Conservation (phyloP, 139 green algal genomes). For the Diplosphaera chodatii region DNA sequence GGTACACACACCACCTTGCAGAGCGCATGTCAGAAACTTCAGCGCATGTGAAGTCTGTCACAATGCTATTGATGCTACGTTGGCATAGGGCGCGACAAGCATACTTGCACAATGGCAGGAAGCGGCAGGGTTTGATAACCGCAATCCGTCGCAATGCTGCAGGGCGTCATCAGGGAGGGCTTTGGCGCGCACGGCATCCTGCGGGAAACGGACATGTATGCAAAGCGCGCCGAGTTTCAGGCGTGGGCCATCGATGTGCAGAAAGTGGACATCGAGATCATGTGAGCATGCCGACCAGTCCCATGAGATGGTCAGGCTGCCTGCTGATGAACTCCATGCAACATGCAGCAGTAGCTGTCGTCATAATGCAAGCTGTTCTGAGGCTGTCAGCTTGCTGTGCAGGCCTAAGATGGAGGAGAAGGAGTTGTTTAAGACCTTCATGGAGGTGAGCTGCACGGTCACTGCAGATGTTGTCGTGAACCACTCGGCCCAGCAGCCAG, state of each 20-base stretch:
- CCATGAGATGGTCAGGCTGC: no score
- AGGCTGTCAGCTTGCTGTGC: neutral
- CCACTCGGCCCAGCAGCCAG: neutral
- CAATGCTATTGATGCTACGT: no score
- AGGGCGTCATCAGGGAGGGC: slow-evolving; percentile 22
- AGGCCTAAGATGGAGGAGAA: slow-evolving; percentile 59
- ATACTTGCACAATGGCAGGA: neutral
- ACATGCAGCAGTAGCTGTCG: no score
- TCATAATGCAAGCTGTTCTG: neutral
- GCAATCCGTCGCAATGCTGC: neutral
- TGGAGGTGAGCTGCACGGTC: slow-evolving; percentile 29
- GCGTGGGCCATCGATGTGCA: slow-evolving; percentile 76
- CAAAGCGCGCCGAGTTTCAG: slow-evolving; percentile 75
- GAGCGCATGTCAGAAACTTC: no score
- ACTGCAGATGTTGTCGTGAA: neutral
- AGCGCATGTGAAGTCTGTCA: no score
- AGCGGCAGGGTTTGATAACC: no score
- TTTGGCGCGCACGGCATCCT: slow-evolving; percentile 80
- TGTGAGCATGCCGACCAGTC: no score
- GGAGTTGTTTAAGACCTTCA: slow-evolving; percentile 65
- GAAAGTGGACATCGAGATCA: slow-evolving; percentile 61
- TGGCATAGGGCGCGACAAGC: slow-evolving; percentile 24
- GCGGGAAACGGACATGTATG: slow-evolving; percentile 51
- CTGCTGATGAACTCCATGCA: slow-evolving; percentile 1
- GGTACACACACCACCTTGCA: no score